Conservation (phyloP, 2,329 filamentous ascomycete species). For the Hypoxylon sp. region DNA sequence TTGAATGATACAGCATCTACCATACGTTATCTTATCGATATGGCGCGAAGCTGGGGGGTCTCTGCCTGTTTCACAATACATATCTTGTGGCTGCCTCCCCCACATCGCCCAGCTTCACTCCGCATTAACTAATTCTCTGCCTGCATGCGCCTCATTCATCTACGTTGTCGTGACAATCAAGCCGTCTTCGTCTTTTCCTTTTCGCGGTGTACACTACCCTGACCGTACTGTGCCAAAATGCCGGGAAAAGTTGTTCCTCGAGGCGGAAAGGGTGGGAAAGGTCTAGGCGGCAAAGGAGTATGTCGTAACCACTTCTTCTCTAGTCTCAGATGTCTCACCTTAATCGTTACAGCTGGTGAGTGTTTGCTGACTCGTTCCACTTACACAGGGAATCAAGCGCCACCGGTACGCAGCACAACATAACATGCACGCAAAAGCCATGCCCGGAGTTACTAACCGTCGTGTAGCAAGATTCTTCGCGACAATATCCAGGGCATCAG, state of each 20-base stretch:
- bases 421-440: not conserved
- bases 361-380: conserved; percentile 24
- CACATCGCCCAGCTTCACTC: conserved; percentile 11
- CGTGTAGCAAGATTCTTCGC: conserved; percentile 50
- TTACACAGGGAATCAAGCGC: conserved; percentile 46
- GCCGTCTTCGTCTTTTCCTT: not conserved
- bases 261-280: conserved; percentile 44
- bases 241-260: conserved; percentile 30
- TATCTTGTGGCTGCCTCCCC: conserved; percentile 7
- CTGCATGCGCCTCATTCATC: conserved; percentile 7
- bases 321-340: conserved; percentile 5
- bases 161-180: conserved; percentile 2
- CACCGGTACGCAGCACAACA: conserved; percentile 44
- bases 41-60: not conserved
- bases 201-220: not conserved
- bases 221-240: conserved; percentile 22
- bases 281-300: conserved; percentile 49
- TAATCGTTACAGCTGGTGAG: not conserved
- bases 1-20: no score
- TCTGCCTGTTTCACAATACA: not conserved
- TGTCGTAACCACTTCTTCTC: conserved; percentile 8
- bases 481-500: conserved; percentile 53
- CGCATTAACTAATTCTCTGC: conserved; percentile 3
- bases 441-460: conserved; percentile 13
- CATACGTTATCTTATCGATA: conserved; percentile 17